These are phyloP conservation scores for Pseudotulostoma volvatum DNA, from an alignment of 495 filamentous ascomycete species.

Conservation along the genomic window DNA sequence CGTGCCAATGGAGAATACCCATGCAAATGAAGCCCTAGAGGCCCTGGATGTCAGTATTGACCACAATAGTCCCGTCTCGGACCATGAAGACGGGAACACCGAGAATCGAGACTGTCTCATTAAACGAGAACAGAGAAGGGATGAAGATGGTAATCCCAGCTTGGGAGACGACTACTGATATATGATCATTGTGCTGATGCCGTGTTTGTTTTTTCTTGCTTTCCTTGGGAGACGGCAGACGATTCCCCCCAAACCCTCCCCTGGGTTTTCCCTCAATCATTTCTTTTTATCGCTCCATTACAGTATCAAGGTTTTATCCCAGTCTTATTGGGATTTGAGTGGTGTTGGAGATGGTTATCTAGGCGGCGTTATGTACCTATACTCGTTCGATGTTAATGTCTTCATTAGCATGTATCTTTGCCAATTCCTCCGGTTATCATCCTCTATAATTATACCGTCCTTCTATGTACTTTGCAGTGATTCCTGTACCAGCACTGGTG, in stretches of 20 bases:
- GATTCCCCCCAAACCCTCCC: no score
- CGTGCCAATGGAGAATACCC: constrained; percentile 27
- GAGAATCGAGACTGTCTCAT: constrained; percentile 3
- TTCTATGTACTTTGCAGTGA: constrained; percentile 3
- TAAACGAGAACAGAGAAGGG: constrained; percentile 4
- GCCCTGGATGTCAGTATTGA: constrained; percentile 27
- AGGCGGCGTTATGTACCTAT: no score
- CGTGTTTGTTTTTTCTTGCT: constrained; percentile 4
- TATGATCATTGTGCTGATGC: constrained; percentile 4
- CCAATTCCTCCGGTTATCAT: no score
- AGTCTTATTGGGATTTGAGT: no score
- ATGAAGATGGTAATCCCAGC: constrained; percentile 1
- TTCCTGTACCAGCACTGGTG: constrained; percentile 11
- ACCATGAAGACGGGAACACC: constrained; percentile 6
- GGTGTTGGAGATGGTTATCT: no score
- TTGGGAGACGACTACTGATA: background rate
- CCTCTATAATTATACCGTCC: constrained; percentile 1
- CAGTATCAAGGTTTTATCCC: constrained; percentile 4
- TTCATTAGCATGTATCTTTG: no score
- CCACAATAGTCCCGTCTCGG: constrained; percentile 10
- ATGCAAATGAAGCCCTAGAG: constrained; percentile 31
- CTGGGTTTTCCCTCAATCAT: constrained; percentile 11
- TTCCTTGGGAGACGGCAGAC: no score
- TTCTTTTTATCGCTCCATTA: constrained; percentile 2
- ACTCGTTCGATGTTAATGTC: no score